Evolutionary conservation across 345 rosid species (phyloP).

Genomic region (Erysimum cheiranthoides): DNA sequence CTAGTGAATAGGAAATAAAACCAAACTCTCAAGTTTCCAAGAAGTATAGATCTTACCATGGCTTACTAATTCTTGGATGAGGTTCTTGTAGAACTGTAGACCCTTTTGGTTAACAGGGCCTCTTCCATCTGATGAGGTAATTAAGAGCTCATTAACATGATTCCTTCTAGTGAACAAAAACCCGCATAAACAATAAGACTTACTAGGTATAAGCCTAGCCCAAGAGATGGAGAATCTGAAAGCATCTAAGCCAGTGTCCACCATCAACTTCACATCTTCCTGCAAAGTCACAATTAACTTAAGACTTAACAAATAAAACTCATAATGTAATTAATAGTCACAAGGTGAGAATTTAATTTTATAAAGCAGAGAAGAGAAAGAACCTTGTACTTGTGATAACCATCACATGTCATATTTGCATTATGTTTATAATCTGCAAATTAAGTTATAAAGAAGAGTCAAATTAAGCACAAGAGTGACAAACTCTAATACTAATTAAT

Average conservation of each 20-base stretch:
- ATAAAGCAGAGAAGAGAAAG: background rate
- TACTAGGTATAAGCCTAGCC: background rate
- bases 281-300: background rate
- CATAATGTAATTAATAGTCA: too few species aligned
- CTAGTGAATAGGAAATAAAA: too few species aligned
- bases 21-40: background rate
- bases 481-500: too few species aligned
- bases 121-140: background rate
- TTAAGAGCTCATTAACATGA: background rate
- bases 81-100: background rate
- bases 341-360: too few species aligned
- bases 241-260: background rate
- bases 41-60: background rate
- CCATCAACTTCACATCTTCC: background rate
- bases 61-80: background rate
- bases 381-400: slow-evolving; percentile 70
- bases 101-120: background rate
- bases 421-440: slow-evolving; percentile 37
- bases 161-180: background rate
- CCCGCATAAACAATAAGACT: background rate
- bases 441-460: background rate
- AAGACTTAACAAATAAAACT: too few species aligned
- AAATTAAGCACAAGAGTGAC: too few species aligned
- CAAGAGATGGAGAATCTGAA: background rate
- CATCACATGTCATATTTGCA: slow-evolving; percentile 58